Evolutionary conservation across 768 basidiomycete species (phyloP), one percentile per base, ranked within the genome.

Genomic region (Kwoniella pini): DNA sequence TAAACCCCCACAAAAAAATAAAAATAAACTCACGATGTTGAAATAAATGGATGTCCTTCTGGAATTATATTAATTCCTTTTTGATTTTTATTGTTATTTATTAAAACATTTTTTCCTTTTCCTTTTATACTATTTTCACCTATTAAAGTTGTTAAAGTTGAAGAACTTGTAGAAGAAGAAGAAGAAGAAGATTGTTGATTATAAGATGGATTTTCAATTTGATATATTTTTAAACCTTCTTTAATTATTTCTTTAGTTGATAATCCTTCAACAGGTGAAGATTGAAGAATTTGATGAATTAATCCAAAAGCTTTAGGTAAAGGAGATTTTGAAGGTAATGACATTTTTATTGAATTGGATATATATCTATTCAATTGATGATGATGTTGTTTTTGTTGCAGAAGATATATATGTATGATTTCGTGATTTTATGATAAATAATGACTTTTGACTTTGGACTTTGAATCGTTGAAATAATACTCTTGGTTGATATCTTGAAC

Each of bases 21-120:
- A 36, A 7, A 7, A 10, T 28, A 22, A 15, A 69, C 71, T 62
- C 54, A 73, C 71, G 55, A 54, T 4, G 64, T 58, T n/a, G 69
- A 70, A 5, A 68, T 43, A 36, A 70, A 73, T 28, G 69, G 69
- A 57, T 73, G 71, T 6, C 61, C 67, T 15, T 62, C 60, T 11
- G 71, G 71, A 7, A 70, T 60, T 11, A 44, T 48, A 52, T 54
- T 60, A 0, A 55, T 33, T 13, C 49, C 45, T 45, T 46, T 46
- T 44, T 44, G 38, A 17, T 26, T 62, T 61, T 26, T 46, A 9
- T 50, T 22, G 33, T 36, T 36, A 7, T 13, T 22, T 22, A n/a
- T 30, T 17, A 51, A 21, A n/a, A 54, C 59, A 17, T 22, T 27
- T 59, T 59, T 48, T 22, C 56, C 55, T 45, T 64, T 26, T 40